Conservation (phyloP, 768 basidiomycete genomes). For the Neoboletus magnificus region DNA sequence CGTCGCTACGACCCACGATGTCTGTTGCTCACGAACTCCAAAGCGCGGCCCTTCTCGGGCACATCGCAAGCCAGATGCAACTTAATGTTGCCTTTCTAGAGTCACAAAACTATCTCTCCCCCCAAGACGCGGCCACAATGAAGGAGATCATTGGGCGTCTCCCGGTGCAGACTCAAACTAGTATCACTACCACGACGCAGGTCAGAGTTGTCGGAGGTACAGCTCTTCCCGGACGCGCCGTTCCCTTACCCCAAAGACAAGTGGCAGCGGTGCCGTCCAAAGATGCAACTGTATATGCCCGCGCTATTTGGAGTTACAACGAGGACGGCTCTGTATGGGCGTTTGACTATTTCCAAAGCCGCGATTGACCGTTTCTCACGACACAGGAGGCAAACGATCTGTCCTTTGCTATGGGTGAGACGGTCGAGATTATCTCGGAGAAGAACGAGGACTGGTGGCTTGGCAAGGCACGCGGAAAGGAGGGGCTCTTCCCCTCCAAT, state of each 20-base stretch:
- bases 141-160: slow-evolving; percentile 48
- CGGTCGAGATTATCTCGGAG: slow-evolving; percentile 74
- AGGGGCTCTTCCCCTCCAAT: slow-evolving; percentile 76
- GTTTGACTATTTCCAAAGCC: background rate
- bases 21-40: slow-evolving; percentile 24
- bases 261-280: slow-evolving; percentile 2
- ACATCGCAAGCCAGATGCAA: slow-evolving; percentile 55
- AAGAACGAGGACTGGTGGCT: slow-evolving; percentile 89
- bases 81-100: slow-evolving; percentile 56
- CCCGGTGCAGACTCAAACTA: slow-evolving; percentile 22
- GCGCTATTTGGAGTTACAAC: slow-evolving; percentile 67
- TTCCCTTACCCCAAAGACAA: slow-evolving; percentile 18
- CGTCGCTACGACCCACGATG: slow-evolving; percentile 14
- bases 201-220: slow-evolving; percentile 6
- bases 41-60: slow-evolving; percentile 50
- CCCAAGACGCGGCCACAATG: slow-evolving; percentile 41
- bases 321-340: slow-evolving; percentile 48
- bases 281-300: slow-evolving; percentile 35
- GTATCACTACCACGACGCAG: slow-evolving; percentile 11
- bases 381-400: slow-evolving; percentile 78
- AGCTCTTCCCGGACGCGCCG: slow-evolving; percentile 2
- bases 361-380: slow-evolving; percentile 2
- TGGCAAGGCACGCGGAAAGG: slow-evolving; percentile 57
- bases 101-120: slow-evolving; percentile 50
- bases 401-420: slow-evolving; percentile 70